Percentiles rank a stretch among this genome's conserved stretches.
phyloP scores from a whole-genome alignment of 164 flowering plant genomes.

The Dillenia turbinata region DNA sequence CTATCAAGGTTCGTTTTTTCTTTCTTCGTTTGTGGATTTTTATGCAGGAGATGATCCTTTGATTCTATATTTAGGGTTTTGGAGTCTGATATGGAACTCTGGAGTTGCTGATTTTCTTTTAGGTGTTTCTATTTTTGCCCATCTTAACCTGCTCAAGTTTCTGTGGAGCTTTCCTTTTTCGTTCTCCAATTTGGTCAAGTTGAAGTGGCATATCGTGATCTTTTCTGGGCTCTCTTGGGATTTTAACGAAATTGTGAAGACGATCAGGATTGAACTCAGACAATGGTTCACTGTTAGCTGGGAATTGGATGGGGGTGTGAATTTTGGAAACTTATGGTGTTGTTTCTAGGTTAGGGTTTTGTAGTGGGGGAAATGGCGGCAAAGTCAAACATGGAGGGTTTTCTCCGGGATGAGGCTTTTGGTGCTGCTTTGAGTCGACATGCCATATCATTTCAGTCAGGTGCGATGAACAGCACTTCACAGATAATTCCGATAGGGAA shows the following conservation, averaged over 20 bases:
- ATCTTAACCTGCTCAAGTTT: too few relatives aligned
- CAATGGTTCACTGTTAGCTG: not conserved
- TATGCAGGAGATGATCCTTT: not conserved
- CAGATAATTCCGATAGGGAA: constrained; percentile 40
- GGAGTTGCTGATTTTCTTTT: not conserved
- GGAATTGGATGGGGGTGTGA: not conserved
- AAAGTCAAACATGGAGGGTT: constrained; percentile 45
- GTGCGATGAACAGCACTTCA: constrained; percentile 33
- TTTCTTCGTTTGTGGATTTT: not conserved
- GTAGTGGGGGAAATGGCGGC: constrained; percentile 39
- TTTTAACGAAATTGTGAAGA: not conserved
- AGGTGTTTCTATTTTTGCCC: not conserved
- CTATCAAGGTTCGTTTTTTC: not conserved
- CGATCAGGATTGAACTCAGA: too few relatives aligned
- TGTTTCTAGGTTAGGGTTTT: constrained; percentile 3
- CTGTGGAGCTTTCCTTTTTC: not conserved
- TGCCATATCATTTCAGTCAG: constrained; percentile 50
- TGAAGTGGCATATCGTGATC: not conserved
- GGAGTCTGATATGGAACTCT: not conserved
- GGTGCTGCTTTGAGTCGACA: constrained; percentile 41
- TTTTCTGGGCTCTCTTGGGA: not conserved
- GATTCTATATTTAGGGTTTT: constrained; percentile 1
- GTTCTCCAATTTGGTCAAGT: not conserved
- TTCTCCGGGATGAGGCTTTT: constrained; percentile 32
- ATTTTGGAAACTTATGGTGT: constrained; percentile 6